Percentiles rank a stretch among this genome's conserved stretches.
These are phyloP conservation scores for Xylaria arbuscula DNA, from an alignment of 2,329 filamentous ascomycete species.

Conservation along the genomic window DNA sequence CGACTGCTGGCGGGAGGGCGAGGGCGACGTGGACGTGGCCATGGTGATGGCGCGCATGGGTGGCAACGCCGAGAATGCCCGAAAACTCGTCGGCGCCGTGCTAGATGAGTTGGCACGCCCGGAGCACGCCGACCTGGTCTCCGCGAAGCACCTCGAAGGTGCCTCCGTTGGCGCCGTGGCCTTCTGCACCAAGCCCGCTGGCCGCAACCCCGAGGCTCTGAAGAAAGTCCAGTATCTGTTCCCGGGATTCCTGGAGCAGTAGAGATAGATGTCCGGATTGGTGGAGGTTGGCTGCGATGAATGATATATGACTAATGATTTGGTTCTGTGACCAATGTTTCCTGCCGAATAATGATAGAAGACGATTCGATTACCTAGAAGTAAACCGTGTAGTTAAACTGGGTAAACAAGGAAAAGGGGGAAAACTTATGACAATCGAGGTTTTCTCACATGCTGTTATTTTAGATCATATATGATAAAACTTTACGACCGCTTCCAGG, in stretches of 20 bases:
- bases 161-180: conserved; percentile 80
- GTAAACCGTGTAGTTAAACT: neutral
- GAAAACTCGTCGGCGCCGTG: conserved; percentile 84
- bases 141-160: conserved; percentile 84
- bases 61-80: conserved; percentile 89
- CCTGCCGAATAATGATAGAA: conserved; percentile 8
- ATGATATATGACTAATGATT: conserved; percentile 25
- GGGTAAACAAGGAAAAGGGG: neutral
- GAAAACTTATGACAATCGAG: neutral
- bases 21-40: conserved; percentile 81
- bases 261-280: neutral
- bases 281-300: neutral
- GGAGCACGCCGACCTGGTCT: conserved; percentile 77
- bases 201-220: conserved; percentile 77
- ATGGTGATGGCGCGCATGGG: conserved; percentile 99
- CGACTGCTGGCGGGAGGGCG: conserved; percentile 91
- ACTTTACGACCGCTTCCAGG: too few relatives aligned
- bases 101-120: conserved; percentile 84
- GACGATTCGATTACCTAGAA: conserved; percentile 6
- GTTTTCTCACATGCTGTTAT: conserved; percentile 1
- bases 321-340: conserved; percentile 1
- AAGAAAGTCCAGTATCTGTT: conserved; percentile 89
- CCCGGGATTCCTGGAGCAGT: conserved; percentile 73
- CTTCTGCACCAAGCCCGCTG: conserved; percentile 83
- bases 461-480: neutral